These are phyloP conservation scores for Ceratocystis eucalypticola DNA, from an alignment of 2,329 filamentous ascomycete species.

Conservation along the genomic window DNA sequence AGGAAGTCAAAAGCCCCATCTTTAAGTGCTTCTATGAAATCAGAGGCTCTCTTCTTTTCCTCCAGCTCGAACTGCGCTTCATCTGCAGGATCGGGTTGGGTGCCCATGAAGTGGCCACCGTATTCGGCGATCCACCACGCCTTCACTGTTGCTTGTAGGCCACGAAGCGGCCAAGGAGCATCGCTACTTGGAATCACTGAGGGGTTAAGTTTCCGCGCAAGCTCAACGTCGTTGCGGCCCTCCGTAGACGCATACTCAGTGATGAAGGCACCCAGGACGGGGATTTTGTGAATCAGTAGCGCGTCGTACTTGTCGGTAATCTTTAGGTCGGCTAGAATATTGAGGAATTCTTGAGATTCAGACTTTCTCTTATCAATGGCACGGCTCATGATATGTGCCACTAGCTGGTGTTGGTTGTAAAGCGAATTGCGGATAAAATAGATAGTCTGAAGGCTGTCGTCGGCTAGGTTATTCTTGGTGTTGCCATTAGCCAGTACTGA, in stretches of 20 bases:
- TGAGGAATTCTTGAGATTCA: conserved; percentile 56
- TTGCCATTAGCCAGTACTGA: conserved; percentile 57
- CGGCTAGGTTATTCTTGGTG: conserved; percentile 34
- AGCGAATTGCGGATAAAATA: conserved; percentile 70
- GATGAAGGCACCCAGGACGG: conserved; percentile 63
- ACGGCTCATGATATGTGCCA: conserved; percentile 67
- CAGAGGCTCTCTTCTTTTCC: conserved; percentile 54
- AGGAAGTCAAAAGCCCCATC: conserved; percentile 90
- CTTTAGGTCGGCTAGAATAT: conserved; percentile 54
- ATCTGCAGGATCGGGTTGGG: conserved; percentile 42
- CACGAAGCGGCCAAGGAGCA: conserved; percentile 56
- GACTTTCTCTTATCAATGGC: conserved; percentile 65
- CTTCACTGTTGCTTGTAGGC: conserved; percentile 64
- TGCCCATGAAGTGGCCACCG: conserved; percentile 74
- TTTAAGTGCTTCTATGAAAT: conserved; percentile 64
- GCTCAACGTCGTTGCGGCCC: conserved; percentile 49
- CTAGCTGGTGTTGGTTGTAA: conserved; percentile 74
- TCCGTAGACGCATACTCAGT: conserved; percentile 67
- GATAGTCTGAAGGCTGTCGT: conserved; percentile 61
- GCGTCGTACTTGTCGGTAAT: conserved; percentile 65
- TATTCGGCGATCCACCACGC: conserved; percentile 90
- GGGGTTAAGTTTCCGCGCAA: conserved; percentile 57
- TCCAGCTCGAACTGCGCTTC: conserved; percentile 33
- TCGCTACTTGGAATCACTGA: conserved; percentile 55
- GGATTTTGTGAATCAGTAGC: conserved; percentile 64